These are phyloP conservation scores for Sporobolomyces pararoseus DNA, from an alignment of 768 basidiomycete species.

Conservation along the genomic window DNA sequence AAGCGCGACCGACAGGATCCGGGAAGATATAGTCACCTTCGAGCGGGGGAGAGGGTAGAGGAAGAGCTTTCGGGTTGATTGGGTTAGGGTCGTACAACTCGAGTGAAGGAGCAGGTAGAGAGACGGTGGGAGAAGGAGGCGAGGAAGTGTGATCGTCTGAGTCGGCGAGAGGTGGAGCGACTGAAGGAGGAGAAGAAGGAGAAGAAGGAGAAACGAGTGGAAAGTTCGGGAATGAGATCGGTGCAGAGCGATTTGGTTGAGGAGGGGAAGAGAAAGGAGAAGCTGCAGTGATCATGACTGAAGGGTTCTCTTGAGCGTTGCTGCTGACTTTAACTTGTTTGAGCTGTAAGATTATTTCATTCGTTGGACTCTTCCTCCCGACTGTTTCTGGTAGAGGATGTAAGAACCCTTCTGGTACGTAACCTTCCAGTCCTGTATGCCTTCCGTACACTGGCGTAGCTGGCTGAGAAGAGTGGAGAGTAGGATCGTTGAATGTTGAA, in stretches of 20 bases:
- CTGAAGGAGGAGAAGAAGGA: not conserved
- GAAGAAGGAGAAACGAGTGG: no score
- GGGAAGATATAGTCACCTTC: slow-evolving; percentile 17
- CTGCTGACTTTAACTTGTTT: no score
- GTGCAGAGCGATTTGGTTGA: no score
- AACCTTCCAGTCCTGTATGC: not conserved
- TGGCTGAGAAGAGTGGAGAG: not conserved
- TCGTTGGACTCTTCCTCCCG: no score
- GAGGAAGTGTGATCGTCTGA: not conserved
- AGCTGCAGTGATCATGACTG: no score
- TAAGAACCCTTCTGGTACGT: not conserved
- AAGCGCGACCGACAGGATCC: not conserved
- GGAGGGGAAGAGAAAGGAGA: no score
- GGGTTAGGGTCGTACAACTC: not conserved
- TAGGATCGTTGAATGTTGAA: not conserved
- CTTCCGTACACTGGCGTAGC: not conserved
- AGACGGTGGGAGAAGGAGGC: not conserved
- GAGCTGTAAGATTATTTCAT: no score
- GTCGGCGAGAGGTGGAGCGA: not conserved
- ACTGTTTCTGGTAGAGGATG: not conserved
- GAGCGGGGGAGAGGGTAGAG: slow-evolving; percentile 2
- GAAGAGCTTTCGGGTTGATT: not conserved
- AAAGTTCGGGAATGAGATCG: no score
- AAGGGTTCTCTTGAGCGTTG: no score
- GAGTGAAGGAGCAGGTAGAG: not conserved